Conservation (phyloP, 202 grass and related monocot genomes). For the Panicum hallii region DNA sequence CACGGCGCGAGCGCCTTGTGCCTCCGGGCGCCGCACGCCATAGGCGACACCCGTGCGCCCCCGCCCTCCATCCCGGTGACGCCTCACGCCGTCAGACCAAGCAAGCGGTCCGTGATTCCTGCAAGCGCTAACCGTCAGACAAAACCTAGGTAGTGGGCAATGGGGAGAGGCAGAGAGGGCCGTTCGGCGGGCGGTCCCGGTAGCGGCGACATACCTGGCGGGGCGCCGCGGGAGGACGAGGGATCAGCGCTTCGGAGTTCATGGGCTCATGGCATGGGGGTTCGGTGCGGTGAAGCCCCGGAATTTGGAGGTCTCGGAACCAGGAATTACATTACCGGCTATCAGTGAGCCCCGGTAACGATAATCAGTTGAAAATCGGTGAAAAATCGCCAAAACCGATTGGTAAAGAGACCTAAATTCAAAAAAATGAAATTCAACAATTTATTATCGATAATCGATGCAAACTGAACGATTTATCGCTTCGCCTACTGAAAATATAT, state of each 20-base stretch:
- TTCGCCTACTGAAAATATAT: no score
- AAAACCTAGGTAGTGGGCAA: neutral
- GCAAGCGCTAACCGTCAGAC: slow-evolving; percentile 7
- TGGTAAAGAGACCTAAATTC: no score
- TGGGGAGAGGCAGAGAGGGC: neutral
- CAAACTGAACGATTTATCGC: no score
- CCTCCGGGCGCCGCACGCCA: slow-evolving; percentile 7
- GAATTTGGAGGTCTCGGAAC: neutral
- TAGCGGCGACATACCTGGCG: slow-evolving; percentile 1
- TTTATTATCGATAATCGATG: no score
- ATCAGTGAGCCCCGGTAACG: no score
- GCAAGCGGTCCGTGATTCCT: neutral
- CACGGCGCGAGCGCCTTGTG: slow-evolving; percentile 49
- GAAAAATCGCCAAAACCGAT: no score
- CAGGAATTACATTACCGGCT: no score
- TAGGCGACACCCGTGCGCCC: neutral
- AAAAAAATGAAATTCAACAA: no score
- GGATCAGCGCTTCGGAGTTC: neutral
- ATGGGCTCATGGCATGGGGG: slow-evolving; percentile 11
- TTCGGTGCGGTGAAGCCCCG: slow-evolving; percentile 4
- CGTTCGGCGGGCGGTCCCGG: neutral
- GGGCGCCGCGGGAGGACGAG: slow-evolving; percentile 1
- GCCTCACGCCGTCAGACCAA: slow-evolving; percentile 10
- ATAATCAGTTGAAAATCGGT: no score
- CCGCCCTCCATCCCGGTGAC: slow-evolving; percentile 2